Conservation (phyloP, 306 rosid species). For the Pachyrhizus erosus region DNA sequence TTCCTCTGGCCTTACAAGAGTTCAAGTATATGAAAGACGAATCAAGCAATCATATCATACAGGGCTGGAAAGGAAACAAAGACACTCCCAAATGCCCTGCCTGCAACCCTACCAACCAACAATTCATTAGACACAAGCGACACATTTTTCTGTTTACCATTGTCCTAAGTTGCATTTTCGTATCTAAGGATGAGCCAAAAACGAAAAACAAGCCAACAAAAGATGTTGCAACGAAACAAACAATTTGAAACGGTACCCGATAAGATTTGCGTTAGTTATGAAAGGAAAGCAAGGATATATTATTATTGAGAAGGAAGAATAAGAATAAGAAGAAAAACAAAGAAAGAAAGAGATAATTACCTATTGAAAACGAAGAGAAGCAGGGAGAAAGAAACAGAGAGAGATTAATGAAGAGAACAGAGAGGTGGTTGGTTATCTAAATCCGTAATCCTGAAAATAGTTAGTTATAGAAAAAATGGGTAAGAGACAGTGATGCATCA, state of each 20-base stretch:
- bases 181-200: background rate
- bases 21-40: slow-evolving; percentile 45
- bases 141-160: background rate
- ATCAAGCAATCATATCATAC: slow-evolving; percentile 69
- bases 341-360: slow-evolving; percentile 16
- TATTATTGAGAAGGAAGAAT: background rate
- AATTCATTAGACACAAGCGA: background rate
- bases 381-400: slow-evolving; percentile 32
- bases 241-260: background rate
- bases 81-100: slow-evolving; percentile 64
- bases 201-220: background rate
- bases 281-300: background rate
- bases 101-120: slow-evolving; percentile 43
- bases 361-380: slow-evolving; percentile 38
- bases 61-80: slow-evolving; percentile 45
- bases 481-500: slow-evolving; percentile 36
- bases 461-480: slow-evolving; percentile 41
- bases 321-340: background rate
- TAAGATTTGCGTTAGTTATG: background rate
- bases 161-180: background rate
- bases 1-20: slow-evolving; percentile 24
- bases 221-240: background rate
- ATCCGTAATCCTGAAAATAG: slow-evolving; percentile 36
- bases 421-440: slow-evolving; percentile 26
- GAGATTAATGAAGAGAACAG: slow-evolving; percentile 40